These are phyloP conservation scores for Cytospora leucostoma DNA, from an alignment of 2,329 filamentous ascomycete genomes.

Conservation along the genomic window DNA sequence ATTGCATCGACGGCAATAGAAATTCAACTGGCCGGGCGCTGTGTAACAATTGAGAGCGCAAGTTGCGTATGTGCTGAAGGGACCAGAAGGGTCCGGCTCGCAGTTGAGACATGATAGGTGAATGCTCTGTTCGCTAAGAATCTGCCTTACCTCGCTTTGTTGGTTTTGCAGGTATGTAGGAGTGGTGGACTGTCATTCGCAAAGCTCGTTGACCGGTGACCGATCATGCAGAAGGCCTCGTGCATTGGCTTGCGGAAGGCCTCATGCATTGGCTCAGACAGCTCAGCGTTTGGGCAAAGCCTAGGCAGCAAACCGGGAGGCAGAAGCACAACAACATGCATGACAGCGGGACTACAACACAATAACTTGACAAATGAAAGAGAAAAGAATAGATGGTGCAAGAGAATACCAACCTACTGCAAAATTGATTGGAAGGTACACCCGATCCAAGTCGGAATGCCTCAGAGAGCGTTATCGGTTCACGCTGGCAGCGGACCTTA, in stretches of 20 bases:
- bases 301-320: not conserved
- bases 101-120: constrained; percentile 1
- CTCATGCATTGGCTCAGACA: constrained; percentile 28
- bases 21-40: not conserved
- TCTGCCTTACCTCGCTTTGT: not conserved
- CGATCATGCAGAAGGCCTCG: constrained; percentile 17
- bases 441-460: not conserved
- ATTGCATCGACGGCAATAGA: not conserved
- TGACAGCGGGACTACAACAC: not conserved
- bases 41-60: not conserved
- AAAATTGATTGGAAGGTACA: not conserved
- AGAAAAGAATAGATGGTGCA: not conserved
- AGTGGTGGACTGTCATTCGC: not conserved
- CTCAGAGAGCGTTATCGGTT: not conserved
- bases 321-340: not conserved
- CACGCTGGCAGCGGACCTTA: not conserved
- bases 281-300: constrained; percentile 25
- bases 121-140: not conserved
- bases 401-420: not conserved
- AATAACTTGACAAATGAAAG: not conserved
- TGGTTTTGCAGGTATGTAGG: not conserved
- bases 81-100: not conserved
- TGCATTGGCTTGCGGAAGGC: constrained; percentile 17
- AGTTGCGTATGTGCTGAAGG: not conserved
- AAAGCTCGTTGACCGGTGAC: not conserved